phyloP scores from a whole-genome alignment of 2,329 filamentous ascomycete species.

The Penicillium sp. region DNA sequence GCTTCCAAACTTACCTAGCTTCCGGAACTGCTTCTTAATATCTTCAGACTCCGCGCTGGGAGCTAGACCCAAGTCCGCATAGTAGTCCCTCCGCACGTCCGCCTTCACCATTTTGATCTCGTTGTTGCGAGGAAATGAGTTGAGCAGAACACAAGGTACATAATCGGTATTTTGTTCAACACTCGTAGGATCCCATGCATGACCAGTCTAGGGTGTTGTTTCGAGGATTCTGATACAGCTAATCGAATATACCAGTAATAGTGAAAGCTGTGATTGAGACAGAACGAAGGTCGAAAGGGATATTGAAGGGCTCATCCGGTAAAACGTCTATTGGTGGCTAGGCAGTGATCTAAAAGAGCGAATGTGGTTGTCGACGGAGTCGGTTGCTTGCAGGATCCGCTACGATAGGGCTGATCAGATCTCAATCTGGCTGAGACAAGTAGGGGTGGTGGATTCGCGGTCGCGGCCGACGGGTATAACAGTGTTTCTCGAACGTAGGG shows the following conservation, averaged over 20 bases:
- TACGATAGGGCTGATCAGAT: slow-evolving; percentile 14
- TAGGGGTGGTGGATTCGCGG: background rate
- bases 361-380: slow-evolving; percentile 6
- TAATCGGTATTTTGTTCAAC: slow-evolving; percentile 9
- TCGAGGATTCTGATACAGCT: background rate
- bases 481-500: background rate
- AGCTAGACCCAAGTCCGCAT: slow-evolving; percentile 75
- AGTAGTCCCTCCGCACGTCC: slow-evolving; percentile 73
- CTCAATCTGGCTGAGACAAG: slow-evolving; percentile 8
- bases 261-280: background rate
- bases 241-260: background rate
- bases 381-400: slow-evolving; percentile 18
- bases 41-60: slow-evolving; percentile 68
- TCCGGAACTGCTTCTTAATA: slow-evolving; percentile 82
- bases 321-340: background rate
- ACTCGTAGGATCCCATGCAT: slow-evolving; percentile 13
- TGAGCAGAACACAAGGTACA: slow-evolving; percentile 11
- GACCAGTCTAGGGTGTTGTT: slow-evolving; percentile 13
- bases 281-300: background rate
- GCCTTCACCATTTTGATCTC: slow-evolving; percentile 63
- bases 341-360: background rate
- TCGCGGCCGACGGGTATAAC: slow-evolving; percentile 7
- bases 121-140: slow-evolving; percentile 8
- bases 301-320: background rate
- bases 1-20: slow-evolving; percentile 61